Conservation (phyloP, 495 filamentous ascomycete genomes). For the Articulospora tetracladia region DNA sequence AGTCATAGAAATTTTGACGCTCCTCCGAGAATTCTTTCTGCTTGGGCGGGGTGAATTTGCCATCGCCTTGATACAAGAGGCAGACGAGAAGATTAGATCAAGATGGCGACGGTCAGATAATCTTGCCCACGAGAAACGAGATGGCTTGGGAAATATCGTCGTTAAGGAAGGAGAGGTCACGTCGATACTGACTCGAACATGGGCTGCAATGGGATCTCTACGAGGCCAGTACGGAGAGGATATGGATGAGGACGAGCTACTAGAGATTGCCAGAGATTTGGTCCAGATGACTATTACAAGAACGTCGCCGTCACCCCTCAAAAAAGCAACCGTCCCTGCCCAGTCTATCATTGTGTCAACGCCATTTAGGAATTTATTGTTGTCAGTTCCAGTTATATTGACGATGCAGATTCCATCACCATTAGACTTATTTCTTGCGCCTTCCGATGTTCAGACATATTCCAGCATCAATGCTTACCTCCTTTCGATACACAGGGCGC, state of each 20-base stretch:
- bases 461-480: slow-evolving; percentile 84
- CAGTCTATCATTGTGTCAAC: slow-evolving; percentile 32
- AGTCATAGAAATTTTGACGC: slow-evolving; percentile 69
- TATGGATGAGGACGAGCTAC: slow-evolving; percentile 66
- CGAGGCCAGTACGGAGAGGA: slow-evolving; percentile 61
- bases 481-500: slow-evolving; percentile 73
- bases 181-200: slow-evolving; percentile 67
- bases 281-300: slow-evolving; percentile 63
- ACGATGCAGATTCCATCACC: slow-evolving; percentile 73
- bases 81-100: slow-evolving; percentile 65
- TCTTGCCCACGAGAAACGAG: slow-evolving; percentile 46
- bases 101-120: slow-evolving; percentile 53
- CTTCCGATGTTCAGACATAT: slow-evolving; percentile 71
- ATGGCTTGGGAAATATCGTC: slow-evolving; percentile 49
- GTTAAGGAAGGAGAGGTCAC: slow-evolving; percentile 86
- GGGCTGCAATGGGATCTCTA: slow-evolving; percentile 70
- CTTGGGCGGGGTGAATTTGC: slow-evolving; percentile 89
- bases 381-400: slow-evolving; percentile 70
- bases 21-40: slow-evolving; percentile 84
- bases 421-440: slow-evolving; percentile 79
- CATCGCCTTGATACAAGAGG: slow-evolving; percentile 76
- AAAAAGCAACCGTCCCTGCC: slow-evolving; percentile 8
- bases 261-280: slow-evolving; percentile 77
- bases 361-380: slow-evolving; percentile 74
- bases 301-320: slow-evolving; percentile 28